Evolutionary conservation across 306 rosid genomes (phyloP).

Genomic region (Quercus cerris): DNA sequence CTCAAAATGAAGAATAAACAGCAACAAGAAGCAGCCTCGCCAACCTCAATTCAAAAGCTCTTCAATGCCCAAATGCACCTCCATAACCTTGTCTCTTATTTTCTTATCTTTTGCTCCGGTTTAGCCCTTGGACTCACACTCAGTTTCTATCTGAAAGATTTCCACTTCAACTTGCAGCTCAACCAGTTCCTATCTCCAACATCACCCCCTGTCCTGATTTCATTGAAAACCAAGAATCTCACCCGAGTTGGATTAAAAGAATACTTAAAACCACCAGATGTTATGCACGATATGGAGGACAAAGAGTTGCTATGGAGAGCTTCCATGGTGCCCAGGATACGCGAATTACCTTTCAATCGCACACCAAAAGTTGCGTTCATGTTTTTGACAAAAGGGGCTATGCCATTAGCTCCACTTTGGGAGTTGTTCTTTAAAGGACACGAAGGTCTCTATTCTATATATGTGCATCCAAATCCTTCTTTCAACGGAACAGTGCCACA

Average conservation of each 20-base stretch:
- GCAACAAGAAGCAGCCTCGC: slow-evolving; percentile 1
- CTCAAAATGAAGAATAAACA: slow-evolving; percentile 27
- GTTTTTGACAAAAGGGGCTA: slow-evolving; percentile 67
- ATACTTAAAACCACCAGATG: slow-evolving; percentile 31
- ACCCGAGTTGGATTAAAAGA: slow-evolving; percentile 31
- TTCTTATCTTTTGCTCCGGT: slow-evolving; percentile 53
- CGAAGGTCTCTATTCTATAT: slow-evolving; percentile 56
- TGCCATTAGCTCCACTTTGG: slow-evolving; percentile 76
- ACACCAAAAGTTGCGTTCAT: slow-evolving; percentile 73
- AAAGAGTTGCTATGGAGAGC: slow-evolving; percentile 81
- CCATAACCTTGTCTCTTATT: slow-evolving; percentile 29
- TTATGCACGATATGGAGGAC: slow-evolving; percentile 65
- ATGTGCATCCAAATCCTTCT: slow-evolving; percentile 63
- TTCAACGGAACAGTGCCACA: slow-evolving; percentile 38
- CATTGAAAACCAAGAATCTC: neutral
- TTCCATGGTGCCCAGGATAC: slow-evolving; percentile 45
- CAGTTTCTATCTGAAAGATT: slow-evolving; percentile 32
- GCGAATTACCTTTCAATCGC: slow-evolving; percentile 30
- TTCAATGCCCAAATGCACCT: slow-evolving; percentile 37
- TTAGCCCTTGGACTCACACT: slow-evolving; percentile 58
- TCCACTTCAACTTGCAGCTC: slow-evolving; percentile 32
- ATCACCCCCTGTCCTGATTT: neutral
- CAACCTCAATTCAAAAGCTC: slow-evolving; percentile 27
- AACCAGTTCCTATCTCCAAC: slow-evolving; percentile 7
- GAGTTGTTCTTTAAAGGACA: slow-evolving; percentile 67